phyloP scores from a whole-genome alignment of 108 stramenopile species.

The Nitzschia sp. region DNA sequence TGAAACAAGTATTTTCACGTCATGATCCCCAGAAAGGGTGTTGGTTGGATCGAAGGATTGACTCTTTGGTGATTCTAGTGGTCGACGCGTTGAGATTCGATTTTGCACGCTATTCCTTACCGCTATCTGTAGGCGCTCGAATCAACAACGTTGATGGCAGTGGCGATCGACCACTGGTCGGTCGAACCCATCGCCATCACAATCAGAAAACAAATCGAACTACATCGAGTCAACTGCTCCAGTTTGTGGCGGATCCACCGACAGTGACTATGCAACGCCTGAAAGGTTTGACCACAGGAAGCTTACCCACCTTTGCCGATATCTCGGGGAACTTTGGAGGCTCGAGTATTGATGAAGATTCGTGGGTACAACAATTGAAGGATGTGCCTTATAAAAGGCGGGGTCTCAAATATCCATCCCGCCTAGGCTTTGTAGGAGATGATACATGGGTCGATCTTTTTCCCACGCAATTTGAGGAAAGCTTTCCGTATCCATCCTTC shows the following conservation, averaged over 20 bases:
- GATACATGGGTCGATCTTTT: constrained; percentile 97
- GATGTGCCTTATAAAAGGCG: constrained; percentile 16
- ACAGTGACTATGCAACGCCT: constrained; percentile 99
- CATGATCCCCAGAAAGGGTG: constrained; percentile 42
- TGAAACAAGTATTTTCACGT: background rate
- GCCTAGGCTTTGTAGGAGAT: constrained; percentile 93
- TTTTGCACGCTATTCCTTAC: constrained; percentile 82
- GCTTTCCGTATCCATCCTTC: constrained; percentile 92
- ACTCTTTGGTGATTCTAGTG: constrained; percentile 84
- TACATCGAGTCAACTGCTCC: constrained; percentile 53
- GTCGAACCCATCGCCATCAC: constrained; percentile 1
- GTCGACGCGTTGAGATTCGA: constrained; percentile 97
- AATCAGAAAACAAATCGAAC: constrained; percentile 22
- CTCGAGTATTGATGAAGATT: constrained; percentile 81
- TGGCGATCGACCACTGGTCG: background rate
- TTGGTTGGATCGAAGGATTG: constrained; percentile 76
- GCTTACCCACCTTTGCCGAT: constrained; percentile 95
- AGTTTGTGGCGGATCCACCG: constrained; percentile 97
- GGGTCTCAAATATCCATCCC: constrained; percentile 22
- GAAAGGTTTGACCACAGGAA: constrained; percentile 95
- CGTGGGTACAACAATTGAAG: constrained; percentile 75
- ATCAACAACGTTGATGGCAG: constrained; percentile 28
- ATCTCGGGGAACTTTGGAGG: constrained; percentile 80
- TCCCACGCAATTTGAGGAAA: constrained; percentile 83
- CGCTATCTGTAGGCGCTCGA: constrained; percentile 68